Evolutionary conservation across 2,329 filamentous ascomycete genomes (phyloP).

Genomic region (Chrysoporthe cubensis): DNA sequence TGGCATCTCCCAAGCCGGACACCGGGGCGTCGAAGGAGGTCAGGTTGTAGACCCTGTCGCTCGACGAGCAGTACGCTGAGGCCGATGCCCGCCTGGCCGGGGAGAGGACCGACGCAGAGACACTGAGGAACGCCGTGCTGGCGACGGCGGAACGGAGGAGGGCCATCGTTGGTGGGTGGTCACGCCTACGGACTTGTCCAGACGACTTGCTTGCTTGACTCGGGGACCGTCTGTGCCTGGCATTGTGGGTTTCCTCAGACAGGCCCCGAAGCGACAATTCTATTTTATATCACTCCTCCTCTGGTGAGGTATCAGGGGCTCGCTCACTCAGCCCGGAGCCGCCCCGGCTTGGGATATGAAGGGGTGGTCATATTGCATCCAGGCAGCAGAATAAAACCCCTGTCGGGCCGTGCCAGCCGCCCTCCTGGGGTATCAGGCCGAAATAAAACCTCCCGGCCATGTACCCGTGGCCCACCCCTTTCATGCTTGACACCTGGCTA

Average conservation of each 20-base stretch:
- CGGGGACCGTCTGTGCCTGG: neutral
- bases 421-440: no score
- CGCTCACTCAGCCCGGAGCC: neutral
- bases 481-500: no score
- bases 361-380: neutral
- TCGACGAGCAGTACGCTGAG: slow-evolving; percentile 41
- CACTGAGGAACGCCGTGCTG: slow-evolving; percentile 13
- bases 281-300: neutral
- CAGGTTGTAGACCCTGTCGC: slow-evolving; percentile 43
- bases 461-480: no score
- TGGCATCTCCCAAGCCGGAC: slow-evolving; percentile 38
- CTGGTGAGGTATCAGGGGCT: neutral
- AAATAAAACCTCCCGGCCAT: no score
- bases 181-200: neutral
- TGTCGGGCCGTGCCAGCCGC: no score
- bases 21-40: slow-evolving; percentile 40
- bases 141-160: slow-evolving; percentile 17
- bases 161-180: slow-evolving; percentile 13
- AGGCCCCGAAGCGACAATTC: neutral
- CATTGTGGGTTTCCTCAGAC: neutral
- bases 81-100: slow-evolving; percentile 30
- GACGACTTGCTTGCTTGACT: neutral
- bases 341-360: neutral
- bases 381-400: slow-evolving; percentile 10
- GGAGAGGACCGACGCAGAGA: slow-evolving; percentile 22